Conservation (phyloP, 208 protist species). For the Zelonia costaricensis region DNA sequence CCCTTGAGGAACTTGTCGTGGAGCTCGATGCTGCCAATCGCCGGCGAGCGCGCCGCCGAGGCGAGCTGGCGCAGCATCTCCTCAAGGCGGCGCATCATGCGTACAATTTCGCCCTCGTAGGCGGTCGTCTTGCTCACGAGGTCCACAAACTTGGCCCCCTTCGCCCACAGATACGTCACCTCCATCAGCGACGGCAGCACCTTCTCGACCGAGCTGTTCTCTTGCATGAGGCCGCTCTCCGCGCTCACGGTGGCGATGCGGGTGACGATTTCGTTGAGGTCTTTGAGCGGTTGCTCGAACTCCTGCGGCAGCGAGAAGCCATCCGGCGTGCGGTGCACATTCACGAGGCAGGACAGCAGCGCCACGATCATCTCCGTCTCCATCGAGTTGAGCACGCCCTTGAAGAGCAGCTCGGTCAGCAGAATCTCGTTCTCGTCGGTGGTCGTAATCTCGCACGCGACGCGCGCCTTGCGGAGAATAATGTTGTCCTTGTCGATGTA, state of each 20-base stretch:
- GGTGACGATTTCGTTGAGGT: slow-evolving; percentile 90
- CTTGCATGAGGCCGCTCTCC: slow-evolving; percentile 90
- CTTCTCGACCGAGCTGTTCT: slow-evolving; percentile 94
- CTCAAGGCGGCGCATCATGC: slow-evolving; percentile 97
- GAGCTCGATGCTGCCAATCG: slow-evolving; percentile 98
- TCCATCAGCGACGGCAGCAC: slow-evolving; percentile 97
- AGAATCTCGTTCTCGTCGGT: slow-evolving; percentile 98
- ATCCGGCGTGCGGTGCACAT: slow-evolving; percentile 94
- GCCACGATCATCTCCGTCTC: slow-evolving; percentile 95
- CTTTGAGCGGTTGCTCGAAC: slow-evolving; percentile 88
- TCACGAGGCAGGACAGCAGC: slow-evolving; percentile 96
- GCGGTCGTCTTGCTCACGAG: slow-evolving; percentile 97
- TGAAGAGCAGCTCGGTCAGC: slow-evolving; percentile 98
- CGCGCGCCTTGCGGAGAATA: slow-evolving; percentile 97
- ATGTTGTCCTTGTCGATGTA: slow-evolving; percentile 98
- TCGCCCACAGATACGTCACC: slow-evolving; percentile 96
- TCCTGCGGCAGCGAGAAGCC: slow-evolving; percentile 84
- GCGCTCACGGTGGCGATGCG: slow-evolving; percentile 93
- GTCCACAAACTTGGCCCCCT: slow-evolving; percentile 97
- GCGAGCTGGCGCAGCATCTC: slow-evolving; percentile 98
- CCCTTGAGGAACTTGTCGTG: slow-evolving; percentile 98
- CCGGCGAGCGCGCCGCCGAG: slow-evolving; percentile 96
- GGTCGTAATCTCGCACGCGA: slow-evolving; percentile 98
- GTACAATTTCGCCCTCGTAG: slow-evolving; percentile 99
- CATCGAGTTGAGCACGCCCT: slow-evolving; percentile 97